Percentiles rank a stretch among this genome's conserved stretches.
Conservation (phyloP, 164 flowering plant genomes). For the Tinospora cordifolia region DNA sequence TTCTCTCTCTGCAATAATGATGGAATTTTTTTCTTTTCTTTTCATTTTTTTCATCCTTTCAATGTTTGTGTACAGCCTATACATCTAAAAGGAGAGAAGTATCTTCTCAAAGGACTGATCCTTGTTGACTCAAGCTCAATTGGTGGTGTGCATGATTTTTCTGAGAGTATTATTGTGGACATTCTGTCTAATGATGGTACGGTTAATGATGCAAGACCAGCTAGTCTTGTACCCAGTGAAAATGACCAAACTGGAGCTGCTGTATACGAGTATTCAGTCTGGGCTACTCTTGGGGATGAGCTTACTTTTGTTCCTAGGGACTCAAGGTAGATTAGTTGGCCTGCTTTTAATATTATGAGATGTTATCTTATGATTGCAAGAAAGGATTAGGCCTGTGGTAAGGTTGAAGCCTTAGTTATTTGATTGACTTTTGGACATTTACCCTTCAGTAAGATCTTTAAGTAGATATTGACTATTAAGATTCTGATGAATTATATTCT, state of each 20-base stretch:
- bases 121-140: constrained; percentile 38
- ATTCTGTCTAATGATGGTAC: constrained; percentile 35
- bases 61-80: constrained; percentile 50
- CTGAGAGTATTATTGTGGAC: constrained; percentile 50
- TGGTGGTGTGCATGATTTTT: constrained; percentile 28
- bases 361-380: no score
- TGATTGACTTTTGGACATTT: not conserved
- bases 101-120: constrained; percentile 72
- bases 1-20: not conserved
- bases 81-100: constrained; percentile 73
- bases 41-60: constrained; percentile 8
- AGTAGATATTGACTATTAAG: not conserved
- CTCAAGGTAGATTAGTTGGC: constrained; percentile 45
- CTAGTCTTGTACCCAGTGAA: constrained; percentile 35
- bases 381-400: no score
- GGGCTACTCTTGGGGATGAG: constrained; percentile 73
- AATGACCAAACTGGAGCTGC: constrained; percentile 29
- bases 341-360: not conserved
- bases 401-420: no score
- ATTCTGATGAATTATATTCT: no score
- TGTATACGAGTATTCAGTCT: constrained; percentile 63
- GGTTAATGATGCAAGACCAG: constrained; percentile 31
- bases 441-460: not conserved
- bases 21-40: not conserved
- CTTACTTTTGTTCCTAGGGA: constrained; percentile 70